Conservation (phyloP, 805 yeast genomes). For the Yamadazyma laniorum region DNA sequence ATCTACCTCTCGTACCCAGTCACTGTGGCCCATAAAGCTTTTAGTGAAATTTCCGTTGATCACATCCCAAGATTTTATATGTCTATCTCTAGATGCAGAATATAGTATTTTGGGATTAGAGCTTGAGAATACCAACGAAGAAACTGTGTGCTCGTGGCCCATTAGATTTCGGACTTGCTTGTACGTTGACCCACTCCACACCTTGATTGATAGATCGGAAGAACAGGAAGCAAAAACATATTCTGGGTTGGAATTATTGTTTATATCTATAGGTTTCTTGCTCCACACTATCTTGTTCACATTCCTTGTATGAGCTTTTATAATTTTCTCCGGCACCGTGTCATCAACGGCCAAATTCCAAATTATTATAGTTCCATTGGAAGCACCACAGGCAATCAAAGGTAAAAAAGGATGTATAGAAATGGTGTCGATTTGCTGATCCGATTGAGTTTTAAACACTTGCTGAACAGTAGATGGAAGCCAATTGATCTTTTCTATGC, state of each 20-base stretch:
- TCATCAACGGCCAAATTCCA: slow-evolving; percentile 66
- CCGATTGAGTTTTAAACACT: slow-evolving; percentile 49
- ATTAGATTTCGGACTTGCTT: slow-evolving; percentile 59
- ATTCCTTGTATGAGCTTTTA: slow-evolving; percentile 74
- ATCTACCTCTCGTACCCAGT: slow-evolving; percentile 79
- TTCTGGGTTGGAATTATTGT: slow-evolving; percentile 11
- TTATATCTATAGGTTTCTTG: slow-evolving; percentile 30
- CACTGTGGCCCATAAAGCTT: slow-evolving; percentile 76
- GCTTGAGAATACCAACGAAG: slow-evolving; percentile 54
- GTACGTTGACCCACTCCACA: slow-evolving; percentile 64
- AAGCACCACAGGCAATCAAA: slow-evolving; percentile 59
- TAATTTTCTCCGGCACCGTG: slow-evolving; percentile 55
- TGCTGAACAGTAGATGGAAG: slow-evolving; percentile 51
- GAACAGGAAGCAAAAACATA: slow-evolving; percentile 50
- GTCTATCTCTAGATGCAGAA: slow-evolving; percentile 62
- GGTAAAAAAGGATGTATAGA: slow-evolving; percentile 78
- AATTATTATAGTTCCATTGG: slow-evolving; percentile 67
- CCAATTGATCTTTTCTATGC: slow-evolving; percentile 50
- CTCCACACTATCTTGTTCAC: slow-evolving; percentile 62
- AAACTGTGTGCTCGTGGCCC: slow-evolving; percentile 88
- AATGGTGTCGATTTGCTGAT: slow-evolving; percentile 58
- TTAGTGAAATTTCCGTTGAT: slow-evolving; percentile 63
- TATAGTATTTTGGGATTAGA: slow-evolving; percentile 48
- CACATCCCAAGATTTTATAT: slow-evolving; percentile 66
- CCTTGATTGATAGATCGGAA: slow-evolving; percentile 55